Conservation (phyloP, 805 yeast species). For the Candida ficus region DNA sequence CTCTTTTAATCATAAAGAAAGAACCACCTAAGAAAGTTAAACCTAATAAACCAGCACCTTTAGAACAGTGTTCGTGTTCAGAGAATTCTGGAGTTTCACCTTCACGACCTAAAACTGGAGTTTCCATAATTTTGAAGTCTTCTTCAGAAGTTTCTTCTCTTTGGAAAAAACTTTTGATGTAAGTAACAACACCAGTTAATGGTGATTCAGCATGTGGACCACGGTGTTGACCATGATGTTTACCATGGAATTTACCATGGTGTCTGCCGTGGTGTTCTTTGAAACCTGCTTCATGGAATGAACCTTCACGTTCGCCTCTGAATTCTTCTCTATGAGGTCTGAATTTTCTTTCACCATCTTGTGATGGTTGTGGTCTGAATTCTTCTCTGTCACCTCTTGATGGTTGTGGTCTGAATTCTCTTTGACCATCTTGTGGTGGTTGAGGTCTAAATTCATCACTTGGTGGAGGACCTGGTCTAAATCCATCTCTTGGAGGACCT, state of each 20-base stretch:
- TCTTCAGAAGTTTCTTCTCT: not conserved
- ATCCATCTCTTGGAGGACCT: not conserved
- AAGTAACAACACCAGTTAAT: not conserved
- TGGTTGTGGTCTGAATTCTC: not conserved
- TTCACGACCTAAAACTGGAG: no score
- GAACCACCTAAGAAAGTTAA: not conserved
- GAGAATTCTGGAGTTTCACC: not conserved
- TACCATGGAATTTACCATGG: not conserved
- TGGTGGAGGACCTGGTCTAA: not conserved
- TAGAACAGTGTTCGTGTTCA: not conserved
- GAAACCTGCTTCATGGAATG: not conserved
- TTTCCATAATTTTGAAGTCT: not conserved
- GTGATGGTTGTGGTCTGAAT: not conserved
- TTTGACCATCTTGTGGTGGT: not conserved
- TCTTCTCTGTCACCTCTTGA: not conserved
- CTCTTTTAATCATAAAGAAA: not conserved
- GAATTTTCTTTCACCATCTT: not conserved
- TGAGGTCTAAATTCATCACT: not conserved
- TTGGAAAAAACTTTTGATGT: not conserved
- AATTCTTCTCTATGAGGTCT: not conserved
- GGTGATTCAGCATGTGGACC: not conserved
- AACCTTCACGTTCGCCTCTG: not conserved
- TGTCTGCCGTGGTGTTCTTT: not conserved
- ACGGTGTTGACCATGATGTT: not conserved
- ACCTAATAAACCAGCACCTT: conserved; percentile 1